A percentile compares a stretch with the other conserved stretches of the same genome.
Conservation (phyloP, 169 alveolate genomes). For the Eimeria acervulina region DNA sequence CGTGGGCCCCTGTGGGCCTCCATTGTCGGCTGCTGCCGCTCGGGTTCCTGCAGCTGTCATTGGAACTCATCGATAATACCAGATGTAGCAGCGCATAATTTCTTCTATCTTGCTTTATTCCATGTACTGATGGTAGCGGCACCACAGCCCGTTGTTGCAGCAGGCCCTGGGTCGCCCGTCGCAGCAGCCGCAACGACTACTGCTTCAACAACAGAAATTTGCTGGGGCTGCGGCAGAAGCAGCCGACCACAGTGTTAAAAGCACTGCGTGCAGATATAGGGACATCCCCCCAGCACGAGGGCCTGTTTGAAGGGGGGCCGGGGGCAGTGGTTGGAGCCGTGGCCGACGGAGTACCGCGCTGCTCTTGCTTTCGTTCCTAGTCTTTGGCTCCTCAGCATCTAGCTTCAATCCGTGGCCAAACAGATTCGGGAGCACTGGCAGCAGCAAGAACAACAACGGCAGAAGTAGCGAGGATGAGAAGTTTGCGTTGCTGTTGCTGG, state of each 20-base stretch:
- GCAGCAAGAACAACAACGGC: background rate
- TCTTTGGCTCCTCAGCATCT: background rate
- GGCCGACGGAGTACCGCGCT: conserved; percentile 6
- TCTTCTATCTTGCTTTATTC: background rate
- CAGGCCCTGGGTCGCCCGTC: background rate
- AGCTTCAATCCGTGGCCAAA: background rate
- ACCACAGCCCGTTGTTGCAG: background rate
- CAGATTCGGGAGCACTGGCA: background rate
- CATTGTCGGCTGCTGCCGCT: background rate
- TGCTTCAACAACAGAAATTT: background rate
- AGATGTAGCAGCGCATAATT: background rate
- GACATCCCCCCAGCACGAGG: background rate
- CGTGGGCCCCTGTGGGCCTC: conserved; percentile 64
- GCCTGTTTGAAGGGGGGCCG: background rate
- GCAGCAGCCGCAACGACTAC: conserved; percentile 6
- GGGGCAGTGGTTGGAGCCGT: conserved; percentile 8
- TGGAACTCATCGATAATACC: background rate
- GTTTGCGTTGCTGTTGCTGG: background rate
- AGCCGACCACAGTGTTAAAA: background rate
- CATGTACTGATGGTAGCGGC: background rate
- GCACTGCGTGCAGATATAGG: background rate
- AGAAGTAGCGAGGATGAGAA: background rate
- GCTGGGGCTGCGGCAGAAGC: background rate
- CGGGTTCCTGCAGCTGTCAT: background rate
- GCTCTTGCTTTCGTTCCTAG: background rate